A percentile compares a stretch with the other conserved stretches of the same genome.
Conservation (phyloP, 129 eudicot genomes). For the Mikania micrantha region DNA sequence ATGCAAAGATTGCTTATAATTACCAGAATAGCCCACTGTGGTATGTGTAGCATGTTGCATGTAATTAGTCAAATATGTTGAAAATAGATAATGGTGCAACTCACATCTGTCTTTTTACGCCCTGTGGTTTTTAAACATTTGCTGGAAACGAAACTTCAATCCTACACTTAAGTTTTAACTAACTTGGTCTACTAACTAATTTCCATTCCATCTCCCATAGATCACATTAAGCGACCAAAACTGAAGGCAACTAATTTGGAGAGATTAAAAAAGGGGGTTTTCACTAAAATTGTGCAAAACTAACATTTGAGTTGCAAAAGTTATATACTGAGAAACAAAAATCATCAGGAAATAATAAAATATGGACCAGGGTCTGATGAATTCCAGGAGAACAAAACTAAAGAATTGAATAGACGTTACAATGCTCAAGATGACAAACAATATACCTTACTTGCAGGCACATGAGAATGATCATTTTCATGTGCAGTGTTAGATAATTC, state of each 20-base stretch:
- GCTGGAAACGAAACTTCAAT: background rate
- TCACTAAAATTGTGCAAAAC: background rate
- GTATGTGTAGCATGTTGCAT: background rate
- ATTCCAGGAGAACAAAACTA: slow-evolving; percentile 3
- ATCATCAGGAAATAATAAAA: background rate
- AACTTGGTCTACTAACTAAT: background rate
- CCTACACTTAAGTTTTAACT: slow-evolving; percentile 1
- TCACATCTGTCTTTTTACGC: background rate
- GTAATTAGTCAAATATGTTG: background rate
- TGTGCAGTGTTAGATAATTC: slow-evolving; percentile 31
- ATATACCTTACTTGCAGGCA: slow-evolving; percentile 36
- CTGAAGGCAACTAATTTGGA: background rate
- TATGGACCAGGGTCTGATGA: slow-evolving; percentile 1
- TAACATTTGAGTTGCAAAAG: background rate
- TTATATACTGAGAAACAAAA: background rate
- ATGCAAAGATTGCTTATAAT: background rate
- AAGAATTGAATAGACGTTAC: background rate
- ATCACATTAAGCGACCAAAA: background rate
- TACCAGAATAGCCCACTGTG: background rate
- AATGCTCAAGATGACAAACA: slow-evolving; percentile 1
- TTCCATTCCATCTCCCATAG: background rate
- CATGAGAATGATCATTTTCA: slow-evolving; percentile 33
- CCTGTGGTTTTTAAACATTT: slow-evolving; percentile 5
- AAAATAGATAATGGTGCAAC: background rate
- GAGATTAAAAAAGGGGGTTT: background rate